These are phyloP conservation scores for Eutrema heterophyllum DNA, from an alignment of 345 rosid species.

Conservation along the genomic window DNA sequence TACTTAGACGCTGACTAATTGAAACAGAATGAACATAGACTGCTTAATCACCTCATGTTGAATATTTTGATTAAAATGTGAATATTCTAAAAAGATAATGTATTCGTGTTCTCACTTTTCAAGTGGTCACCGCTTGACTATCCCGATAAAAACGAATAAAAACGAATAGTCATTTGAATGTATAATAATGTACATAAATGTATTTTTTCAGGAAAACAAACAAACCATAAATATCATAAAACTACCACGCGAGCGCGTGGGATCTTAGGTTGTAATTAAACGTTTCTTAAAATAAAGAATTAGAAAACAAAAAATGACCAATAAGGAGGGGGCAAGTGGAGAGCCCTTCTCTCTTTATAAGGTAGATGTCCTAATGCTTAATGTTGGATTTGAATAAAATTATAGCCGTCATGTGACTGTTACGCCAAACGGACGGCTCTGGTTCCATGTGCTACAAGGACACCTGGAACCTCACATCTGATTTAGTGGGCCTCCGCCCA, in stretches of 20 bases:
- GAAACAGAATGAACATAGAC: not conserved
- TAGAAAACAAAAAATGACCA: too few relatives aligned
- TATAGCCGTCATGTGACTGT: not conserved
- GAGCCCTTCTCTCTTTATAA: too few relatives aligned
- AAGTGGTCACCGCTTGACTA: not conserved
- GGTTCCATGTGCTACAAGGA: not conserved
- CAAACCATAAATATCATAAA: not conserved
- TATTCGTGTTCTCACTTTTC: not conserved
- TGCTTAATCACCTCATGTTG: not conserved
- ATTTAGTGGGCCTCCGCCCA: not conserved
- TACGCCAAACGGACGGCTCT: conserved; percentile 6
- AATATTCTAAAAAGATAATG: not conserved
- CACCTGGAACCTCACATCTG: not conserved
- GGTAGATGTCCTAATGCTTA: not conserved
- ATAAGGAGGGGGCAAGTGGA: too few relatives aligned
- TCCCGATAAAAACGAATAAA: not conserved
- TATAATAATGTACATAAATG: not conserved
- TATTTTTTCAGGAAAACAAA: too few relatives aligned
- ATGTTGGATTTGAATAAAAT: not conserved
- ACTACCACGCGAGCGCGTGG: not conserved
- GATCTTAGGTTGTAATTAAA: not conserved
- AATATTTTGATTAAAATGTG: not conserved
- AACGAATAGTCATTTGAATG: not conserved
- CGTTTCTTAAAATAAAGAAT: too few relatives aligned
- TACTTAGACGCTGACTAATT: not conserved